Base-by-base conservation (phyloP, 345 rosid genomes). In the Eucalyptus cloeziana region DNA sequence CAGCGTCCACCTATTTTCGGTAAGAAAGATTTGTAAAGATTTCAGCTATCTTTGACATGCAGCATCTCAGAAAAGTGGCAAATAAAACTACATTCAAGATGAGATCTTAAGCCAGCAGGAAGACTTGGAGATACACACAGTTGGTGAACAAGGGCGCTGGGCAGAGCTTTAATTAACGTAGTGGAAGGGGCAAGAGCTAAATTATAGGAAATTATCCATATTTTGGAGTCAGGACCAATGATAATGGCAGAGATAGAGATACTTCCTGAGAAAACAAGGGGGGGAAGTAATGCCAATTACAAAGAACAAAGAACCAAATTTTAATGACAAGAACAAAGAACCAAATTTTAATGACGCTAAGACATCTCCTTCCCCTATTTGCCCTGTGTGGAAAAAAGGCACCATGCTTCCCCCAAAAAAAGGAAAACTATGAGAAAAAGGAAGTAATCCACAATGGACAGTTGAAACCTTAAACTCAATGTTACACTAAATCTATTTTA, bases 1-100 rank as follows among this genome's bases (percentile, higher is more conserved):
- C 95, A 11, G 95, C 93, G 51, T 94, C 96, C 43, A 94, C 94
- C 94, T 94, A 85, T 76, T 40, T 76, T 76, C 7, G 22, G 37
- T 22, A 76, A 76, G 81, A 19, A 71, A 33, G 85, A 76, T 76
- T 40, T 22, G 27, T 76, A 40, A 76, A 40, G 2, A 71, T n/a
- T 37, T 45, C 49, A 27, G 83, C 27, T 13, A 47, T 81, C 33
- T 79, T 22, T 11, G n/a, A 43, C 47, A 64, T 44, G 33, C 6
- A 5, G 51, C 49, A 0, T 40, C 85, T 76, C 24, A 11, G 2
- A 6, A 21, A 33, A 40, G 47, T 76, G 85, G 85, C 47, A 40
- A 76, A 40, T 40, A 37, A 76, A 76, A 43, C 45, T 76, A 76
- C 85, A 76, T 76, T 22, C 47, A 6, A 76, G 47, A 21, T 2